Conservation (phyloP, 352 stramenopile species). For the Phytophthora pinifolia region DNA sequence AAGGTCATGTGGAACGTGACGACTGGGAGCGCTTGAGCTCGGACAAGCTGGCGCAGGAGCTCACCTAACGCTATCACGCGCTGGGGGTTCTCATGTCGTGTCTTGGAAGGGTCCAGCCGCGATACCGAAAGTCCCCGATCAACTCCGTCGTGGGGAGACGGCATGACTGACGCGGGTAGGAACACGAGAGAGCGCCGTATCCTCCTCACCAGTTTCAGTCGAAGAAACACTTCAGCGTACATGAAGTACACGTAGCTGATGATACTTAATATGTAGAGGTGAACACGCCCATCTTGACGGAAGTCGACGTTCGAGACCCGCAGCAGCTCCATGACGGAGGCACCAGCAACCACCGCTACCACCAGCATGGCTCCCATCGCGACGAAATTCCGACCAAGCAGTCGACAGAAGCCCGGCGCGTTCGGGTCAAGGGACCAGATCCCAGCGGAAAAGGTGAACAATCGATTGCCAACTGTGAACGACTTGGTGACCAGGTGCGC, state of each 20-base stretch:
- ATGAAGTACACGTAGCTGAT: conserved; percentile 11
- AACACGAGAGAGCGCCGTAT: conserved; percentile 8
- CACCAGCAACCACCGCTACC: neutral
- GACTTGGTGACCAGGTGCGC: conserved; percentile 18
- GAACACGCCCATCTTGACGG: neutral
- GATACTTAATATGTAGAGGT: conserved; percentile 8
- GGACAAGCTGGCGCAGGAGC: conserved; percentile 10
- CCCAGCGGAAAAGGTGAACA: conserved; percentile 12
- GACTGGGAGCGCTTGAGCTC: conserved; percentile 8
- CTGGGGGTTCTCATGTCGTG: neutral
- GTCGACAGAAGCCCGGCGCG: no score
- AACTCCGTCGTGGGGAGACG: conserved; percentile 1
- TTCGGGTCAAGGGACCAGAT: conserved; percentile 13
- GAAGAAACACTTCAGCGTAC: conserved; percentile 9
- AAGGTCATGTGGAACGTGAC: conserved; percentile 20
- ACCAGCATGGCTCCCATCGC: neutral
- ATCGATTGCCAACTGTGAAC: conserved; percentile 16
- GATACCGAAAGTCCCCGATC: neutral
- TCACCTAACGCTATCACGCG: conserved; percentile 1
- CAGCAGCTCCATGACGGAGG: conserved; percentile 9
- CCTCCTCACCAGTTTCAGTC: neutral
- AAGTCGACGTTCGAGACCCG: no score
- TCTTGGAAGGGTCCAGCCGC: neutral
- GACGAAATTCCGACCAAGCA: conserved; percentile 1
- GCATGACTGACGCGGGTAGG: neutral